Evolutionary conservation across 2,329 filamentous ascomycete species (phyloP), one percentile per base, ranked within the genome.

Genomic region (Hymenoscyphus salicellus): DNA sequence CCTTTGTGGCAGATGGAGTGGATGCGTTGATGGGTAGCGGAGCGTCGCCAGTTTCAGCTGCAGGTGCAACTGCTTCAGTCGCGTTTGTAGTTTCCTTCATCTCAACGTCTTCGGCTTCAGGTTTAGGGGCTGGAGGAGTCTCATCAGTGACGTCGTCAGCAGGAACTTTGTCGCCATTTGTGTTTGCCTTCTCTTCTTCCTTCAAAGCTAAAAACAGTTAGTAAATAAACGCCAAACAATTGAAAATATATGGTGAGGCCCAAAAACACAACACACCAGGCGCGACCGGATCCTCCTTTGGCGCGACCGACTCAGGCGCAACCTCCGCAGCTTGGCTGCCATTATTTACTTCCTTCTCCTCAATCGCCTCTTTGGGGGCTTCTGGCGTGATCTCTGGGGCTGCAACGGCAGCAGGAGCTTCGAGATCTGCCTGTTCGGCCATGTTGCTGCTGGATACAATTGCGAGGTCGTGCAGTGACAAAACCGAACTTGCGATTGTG

Each of bases 1-100:
- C 79, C 60, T 80, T 75, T 33, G 77, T 78, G 41, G 79, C 77
- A 64, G 83, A 78, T 59, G 78, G 72, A n/a, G 79, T 73, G 26
- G 75, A 75, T 46, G 74, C 74, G 63, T 75, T 72, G 17, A 26
- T 32, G 30, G 28, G 26, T 16, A 56, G 20, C 8, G 60, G 16
- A 70, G 72, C 68, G 65, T 75, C 76, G 32, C 73, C 72, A 36
- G 75, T 72, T 20, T 71, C 66, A 38, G 63, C 70, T 58, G 68
- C 69, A 30, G 68, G 66, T 6, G 72, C 70, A 56, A 69, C 68
- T 58, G 68, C 60, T 58, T 70, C 72, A 43, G 72, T 74, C 58
- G 73, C 72, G 63, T 76, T 73, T 68, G 73, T 69, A 32, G 71
- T 70, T 30, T 72, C 72, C 66, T 78, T 75, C 72, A 78, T 73